Percentiles rank a stretch among this genome's conserved stretches.
Conservation (phyloP, 805 yeast genomes). For the Saturnispora halmiae region DNA sequence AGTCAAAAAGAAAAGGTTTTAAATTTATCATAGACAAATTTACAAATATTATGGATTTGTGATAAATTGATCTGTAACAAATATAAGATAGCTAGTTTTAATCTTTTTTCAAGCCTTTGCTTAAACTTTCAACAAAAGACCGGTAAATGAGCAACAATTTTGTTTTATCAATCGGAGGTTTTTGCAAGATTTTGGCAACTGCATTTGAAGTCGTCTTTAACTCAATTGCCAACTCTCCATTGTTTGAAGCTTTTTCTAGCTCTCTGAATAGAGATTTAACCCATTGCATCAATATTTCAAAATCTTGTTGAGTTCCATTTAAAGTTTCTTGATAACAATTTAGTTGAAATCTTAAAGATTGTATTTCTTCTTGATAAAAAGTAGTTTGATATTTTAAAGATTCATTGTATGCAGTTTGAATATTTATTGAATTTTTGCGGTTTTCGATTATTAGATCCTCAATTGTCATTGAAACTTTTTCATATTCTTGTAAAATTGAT, state of each 20-base stretch:
- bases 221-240: background rate
- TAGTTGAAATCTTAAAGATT: background rate
- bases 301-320: background rate
- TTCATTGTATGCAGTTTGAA: background rate
- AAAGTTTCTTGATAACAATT: background rate
- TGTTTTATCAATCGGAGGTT: background rate
- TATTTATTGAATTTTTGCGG: background rate
- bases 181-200: slow-evolving; percentile 2
- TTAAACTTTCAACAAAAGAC: slow-evolving; percentile 5
- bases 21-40: too few relatives aligned
- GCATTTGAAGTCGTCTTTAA: background rate
- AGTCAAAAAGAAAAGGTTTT: too few relatives aligned
- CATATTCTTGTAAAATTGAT: background rate
- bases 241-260: slow-evolving; percentile 1
- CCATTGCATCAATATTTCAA: slow-evolving; percentile 3
- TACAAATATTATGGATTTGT: too few relatives aligned
- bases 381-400: background rate
- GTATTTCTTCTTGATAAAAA: background rate
- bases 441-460: background rate
- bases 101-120: background rate
- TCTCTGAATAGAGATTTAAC: slow-evolving; percentile 6
- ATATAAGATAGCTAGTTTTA: background rate
- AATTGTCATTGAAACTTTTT: background rate
- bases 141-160: slow-evolving; percentile 4
- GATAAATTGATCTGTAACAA: background rate